Percentiles rank a stretch among this genome's conserved stretches.
Conservation (phyloP, 2,329 filamentous ascomycete genomes). For the Trichoderma hamatum region DNA sequence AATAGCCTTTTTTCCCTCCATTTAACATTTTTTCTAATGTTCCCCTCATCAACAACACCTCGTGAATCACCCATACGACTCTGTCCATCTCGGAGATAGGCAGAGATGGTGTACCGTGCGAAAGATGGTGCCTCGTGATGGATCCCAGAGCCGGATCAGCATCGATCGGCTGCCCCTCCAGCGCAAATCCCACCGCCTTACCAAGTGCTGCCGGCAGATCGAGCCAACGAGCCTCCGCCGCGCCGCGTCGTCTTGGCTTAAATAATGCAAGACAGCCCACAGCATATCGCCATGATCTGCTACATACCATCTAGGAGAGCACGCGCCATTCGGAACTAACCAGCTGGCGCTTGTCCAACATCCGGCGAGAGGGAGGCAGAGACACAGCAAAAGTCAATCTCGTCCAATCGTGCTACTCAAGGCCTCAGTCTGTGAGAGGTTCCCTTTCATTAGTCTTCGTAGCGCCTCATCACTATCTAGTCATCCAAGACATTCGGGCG, state of each 20-base stretch:
- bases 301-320: not conserved
- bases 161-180: conserved; percentile 17
- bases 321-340: conserved; percentile 16
- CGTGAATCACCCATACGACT: not conserved
- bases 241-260: not conserved
- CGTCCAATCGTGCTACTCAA: conserved; percentile 16
- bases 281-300: conserved; percentile 9
- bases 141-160: not conserved
- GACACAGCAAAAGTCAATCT: not conserved
- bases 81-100: not conserved
- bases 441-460: not conserved
- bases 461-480: conserved; percentile 6
- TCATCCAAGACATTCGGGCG: not conserved
- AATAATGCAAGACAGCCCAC: conserved; percentile 12
- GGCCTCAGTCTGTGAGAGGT: not conserved
- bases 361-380: conserved; percentile 13
- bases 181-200: not conserved
- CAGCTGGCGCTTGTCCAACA: conserved; percentile 6
- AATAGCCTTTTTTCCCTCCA: not conserved
- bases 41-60: conserved; percentile 4
- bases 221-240: not conserved
- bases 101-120: conserved; percentile 2
- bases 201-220: conserved; percentile 3
- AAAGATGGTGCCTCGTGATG: conserved; percentile 15
- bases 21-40: not conserved